Percentiles rank a stretch among this genome's conserved stretches.
Evolutionary conservation across 1,284 basidiomycete species (phyloP).

Genomic region (Tranzscheliella williamsii): DNA sequence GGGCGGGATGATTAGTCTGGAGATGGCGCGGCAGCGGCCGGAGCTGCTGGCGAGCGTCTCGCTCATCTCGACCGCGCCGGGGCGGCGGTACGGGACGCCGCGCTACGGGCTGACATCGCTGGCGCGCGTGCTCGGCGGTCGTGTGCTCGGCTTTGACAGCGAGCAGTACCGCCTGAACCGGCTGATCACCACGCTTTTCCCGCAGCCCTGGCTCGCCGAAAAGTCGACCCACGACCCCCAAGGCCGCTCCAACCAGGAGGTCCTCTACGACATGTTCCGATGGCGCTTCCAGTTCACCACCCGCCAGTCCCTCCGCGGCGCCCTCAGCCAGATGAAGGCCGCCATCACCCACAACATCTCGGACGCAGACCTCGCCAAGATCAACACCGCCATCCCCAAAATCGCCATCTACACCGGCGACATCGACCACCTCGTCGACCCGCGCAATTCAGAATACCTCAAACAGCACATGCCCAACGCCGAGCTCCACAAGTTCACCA

Average conservation of each 20-base stretch:
- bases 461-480: slow-evolving; percentile 71
- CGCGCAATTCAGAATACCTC: slow-evolving; percentile 68
- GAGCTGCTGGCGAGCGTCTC: slow-evolving; percentile 34
- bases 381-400: slow-evolving; percentile 68
- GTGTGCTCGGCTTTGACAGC: slow-evolving; percentile 65
- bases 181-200: slow-evolving; percentile 70
- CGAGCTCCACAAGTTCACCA: slow-evolving; percentile 70
- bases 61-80: slow-evolving; percentile 53
- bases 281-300: slow-evolving; percentile 68
- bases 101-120: slow-evolving; percentile 61
- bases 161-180: slow-evolving; percentile 67
- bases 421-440: slow-evolving; percentile 71
- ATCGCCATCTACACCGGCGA: slow-evolving; percentile 76
- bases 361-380: slow-evolving; percentile 66
- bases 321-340: slow-evolving; percentile 76
- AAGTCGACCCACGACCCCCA: slow-evolving; percentile 12
- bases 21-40: slow-evolving; percentile 46
- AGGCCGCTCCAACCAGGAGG: slow-evolving; percentile 35
- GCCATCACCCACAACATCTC: slow-evolving; percentile 72
- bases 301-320: slow-evolving; percentile 69
- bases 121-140: slow-evolving; percentile 60
- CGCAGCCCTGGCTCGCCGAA: slow-evolving; percentile 67
- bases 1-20: slow-evolving; percentile 78
- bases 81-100: slow-evolving; percentile 27
- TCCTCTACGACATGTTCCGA: slow-evolving; percentile 62